Evolutionary conservation across 1,284 basidiomycete species (phyloP).

Genomic region (Cystobasidium sp.): DNA sequence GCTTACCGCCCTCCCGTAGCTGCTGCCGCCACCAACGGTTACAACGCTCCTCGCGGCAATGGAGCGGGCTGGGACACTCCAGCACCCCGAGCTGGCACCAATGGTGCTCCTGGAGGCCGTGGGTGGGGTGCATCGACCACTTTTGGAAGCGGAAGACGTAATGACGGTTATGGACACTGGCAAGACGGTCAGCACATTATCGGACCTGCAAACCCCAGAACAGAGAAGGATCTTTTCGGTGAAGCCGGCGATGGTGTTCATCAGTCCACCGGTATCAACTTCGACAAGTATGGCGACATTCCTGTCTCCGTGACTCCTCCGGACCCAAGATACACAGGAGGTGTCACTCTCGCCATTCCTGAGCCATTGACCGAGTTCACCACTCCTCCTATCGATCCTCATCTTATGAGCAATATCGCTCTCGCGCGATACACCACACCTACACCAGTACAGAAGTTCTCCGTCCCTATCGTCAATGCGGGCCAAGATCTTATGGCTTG

Average conservation of each 20-base stretch:
- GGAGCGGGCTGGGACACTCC: slow-evolving; percentile 35
- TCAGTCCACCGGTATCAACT: slow-evolving; percentile 94
- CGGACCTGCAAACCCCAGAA: slow-evolving; percentile 77
- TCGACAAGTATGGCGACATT: slow-evolving; percentile 99
- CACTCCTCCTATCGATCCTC: slow-evolving; percentile 85
- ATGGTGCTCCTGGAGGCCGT: slow-evolving; percentile 22
- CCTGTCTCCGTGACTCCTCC: slow-evolving; percentile 97
- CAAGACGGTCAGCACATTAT: slow-evolving; percentile 83
- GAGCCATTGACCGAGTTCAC: slow-evolving; percentile 89
- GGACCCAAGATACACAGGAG: slow-evolving; percentile 58
- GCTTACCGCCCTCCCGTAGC: slow-evolving; percentile 30
- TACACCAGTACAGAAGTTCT: slow-evolving; percentile 99
- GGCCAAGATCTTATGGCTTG: slow-evolving; percentile 97
- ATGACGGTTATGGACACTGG: slow-evolving; percentile 72
- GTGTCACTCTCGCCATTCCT: slow-evolving; percentile 65
- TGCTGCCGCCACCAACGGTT: slow-evolving; percentile 6
- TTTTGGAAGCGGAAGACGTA: slow-evolving; percentile 51
- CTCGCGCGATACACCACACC: slow-evolving; percentile 91
- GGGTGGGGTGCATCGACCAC: slow-evolving; percentile 14
- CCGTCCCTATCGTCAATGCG: slow-evolving; percentile 93
- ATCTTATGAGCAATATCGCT: slow-evolving; percentile 92
- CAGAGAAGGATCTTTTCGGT: slow-evolving; percentile 96
- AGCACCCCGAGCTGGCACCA: slow-evolving; percentile 8
- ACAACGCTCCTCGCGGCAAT: neutral
- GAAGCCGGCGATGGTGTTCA: slow-evolving; percentile 73